Evolutionary conservation across 2,329 filamentous ascomycete genomes (phyloP), one percentile per base, ranked within the genome.

Genomic region (Nakataea oryzae): DNA sequence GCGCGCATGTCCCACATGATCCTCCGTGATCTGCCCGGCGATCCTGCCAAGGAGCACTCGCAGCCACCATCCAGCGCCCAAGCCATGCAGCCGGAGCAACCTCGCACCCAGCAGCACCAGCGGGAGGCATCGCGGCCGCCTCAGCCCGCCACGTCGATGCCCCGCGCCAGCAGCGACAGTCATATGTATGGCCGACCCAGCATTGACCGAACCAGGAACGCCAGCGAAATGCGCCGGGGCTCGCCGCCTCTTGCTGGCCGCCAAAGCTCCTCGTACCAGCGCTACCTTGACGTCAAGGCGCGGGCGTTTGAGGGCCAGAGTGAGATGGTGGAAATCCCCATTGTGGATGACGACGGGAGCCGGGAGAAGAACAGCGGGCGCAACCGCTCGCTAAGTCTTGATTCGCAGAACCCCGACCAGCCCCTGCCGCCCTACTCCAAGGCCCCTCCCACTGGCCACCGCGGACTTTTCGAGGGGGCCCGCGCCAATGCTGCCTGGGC

Each of bases 271-370:
- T 59, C 58, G 28, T 47, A 47, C 34, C 30, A 47, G 26, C 58
- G 34, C 30, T 32, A 26, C 28, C 58, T 59, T 26, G 58, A 59
- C 17, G 58, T 50, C 28, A 59, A 59, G 58, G 27, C 58, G 21
- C 30, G 27, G 21, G 58, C 41, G 24, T 34, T 58, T 9, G 28
- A 41, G 6, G 24, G 57, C 21, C 30, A 41, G n/a, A 28, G 28
- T 9, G 58, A 61, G 4, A 57, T 61, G 59, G 59, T 61, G 17
- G 59, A 61, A n/a, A 61, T 61, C 3, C 54, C 59, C 26, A 61
- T 61, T 14, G 27, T 30, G 2, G 59, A 61, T 29, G 59, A 61
- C 59, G 50, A 54, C 3, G 54, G 59, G 3, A 47, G n/a, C n/a
- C 28, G 29, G 54, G 54, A 57, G 54, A 27, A 27, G 29, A 30